A percentile compares a stretch with the other conserved stretches of the same genome.
phyloP scores from a whole-genome alignment of 2,329 filamentous ascomycete genomes.

The Delphinella strobiligena region DNA sequence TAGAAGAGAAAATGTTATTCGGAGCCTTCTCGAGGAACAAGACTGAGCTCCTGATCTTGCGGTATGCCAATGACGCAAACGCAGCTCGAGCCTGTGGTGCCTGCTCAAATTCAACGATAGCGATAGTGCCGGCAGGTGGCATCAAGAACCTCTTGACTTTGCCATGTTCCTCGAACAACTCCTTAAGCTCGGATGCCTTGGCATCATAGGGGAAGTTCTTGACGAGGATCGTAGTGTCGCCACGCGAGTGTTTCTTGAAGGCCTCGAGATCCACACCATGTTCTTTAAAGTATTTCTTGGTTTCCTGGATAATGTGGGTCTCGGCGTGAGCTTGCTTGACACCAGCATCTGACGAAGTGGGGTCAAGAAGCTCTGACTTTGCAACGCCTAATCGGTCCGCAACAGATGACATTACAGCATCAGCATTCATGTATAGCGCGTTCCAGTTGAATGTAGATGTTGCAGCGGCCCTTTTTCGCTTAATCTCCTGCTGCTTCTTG shows the following conservation, averaged over 20 bases:
- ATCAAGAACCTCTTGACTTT: slow-evolving; percentile 72
- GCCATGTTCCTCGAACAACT: slow-evolving; percentile 76
- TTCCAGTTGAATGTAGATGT: slow-evolving; percentile 90
- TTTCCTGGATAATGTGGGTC: slow-evolving; percentile 91
- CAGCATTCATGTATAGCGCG: slow-evolving; percentile 93
- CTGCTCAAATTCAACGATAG: slow-evolving; percentile 79
- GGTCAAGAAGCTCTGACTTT: slow-evolving; percentile 85
- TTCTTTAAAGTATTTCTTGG: slow-evolving; percentile 76
- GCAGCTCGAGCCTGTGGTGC: slow-evolving; percentile 70
- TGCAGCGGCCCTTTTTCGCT: slow-evolving; percentile 68
- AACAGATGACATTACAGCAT: slow-evolving; percentile 85
- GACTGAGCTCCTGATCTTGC: slow-evolving; percentile 80
- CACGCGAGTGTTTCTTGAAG: slow-evolving; percentile 74
- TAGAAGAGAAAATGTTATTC: slow-evolving; percentile 56
- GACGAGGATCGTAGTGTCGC: slow-evolving; percentile 76
- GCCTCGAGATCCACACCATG: slow-evolving; percentile 87
- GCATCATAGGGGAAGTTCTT: slow-evolving; percentile 91
- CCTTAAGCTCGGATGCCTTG: slow-evolving; percentile 63
- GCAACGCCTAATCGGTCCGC: slow-evolving; percentile 76
- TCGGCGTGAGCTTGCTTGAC: slow-evolving; percentile 96
- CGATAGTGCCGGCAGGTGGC: slow-evolving; percentile 85
- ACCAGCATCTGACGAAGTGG: slow-evolving; percentile 86
- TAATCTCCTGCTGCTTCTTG: slow-evolving; percentile 88
- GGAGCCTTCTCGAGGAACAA: slow-evolving; percentile 91
- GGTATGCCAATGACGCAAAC: slow-evolving; percentile 75